Evolutionary conservation across 75 land plant genomes (phyloP), one percentile per base, ranked within the genome.

Genomic region (Selaginella tamariscina): DNA sequence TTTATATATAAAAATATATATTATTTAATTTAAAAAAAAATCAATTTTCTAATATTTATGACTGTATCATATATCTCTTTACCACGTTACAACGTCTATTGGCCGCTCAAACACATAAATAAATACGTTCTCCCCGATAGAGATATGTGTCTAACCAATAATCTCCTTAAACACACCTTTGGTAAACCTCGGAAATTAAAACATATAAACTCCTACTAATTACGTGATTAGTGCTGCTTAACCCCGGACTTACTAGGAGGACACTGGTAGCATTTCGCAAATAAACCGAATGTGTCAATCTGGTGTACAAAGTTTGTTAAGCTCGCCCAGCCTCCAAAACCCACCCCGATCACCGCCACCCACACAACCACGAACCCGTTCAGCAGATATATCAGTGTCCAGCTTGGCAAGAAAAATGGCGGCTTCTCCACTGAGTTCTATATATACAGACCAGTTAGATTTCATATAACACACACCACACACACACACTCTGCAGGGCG

Each of bases 241-340:
- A 15, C 11, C 49, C 49, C 49, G 5, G 49, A 5, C 49, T 39
- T 39, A 15, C 15, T 83, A 64, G 65, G 80, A 24, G 88, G 86
- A 69, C 97, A 92, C 56, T 92, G 97, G 70, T 89, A 92, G 74
- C 97, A 92, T 66, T 87, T 91, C 2, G 97, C 90, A 33, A 92
- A 92, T 28, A 92, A 79, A 0, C 97, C 97, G 56, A 92, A 92
- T 0, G 85, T 81, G 69, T 86, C 82, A 32, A 92, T 80, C 55
- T 92, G 97, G 27, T 59, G 74, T 29, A 89, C 75, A 71, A 92
- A 92, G 75, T 89, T 92, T 27, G 81, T 81, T 78, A 92, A 68
- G 71, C 97, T 91, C 18, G 97, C 97, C 97, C 97, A 91, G 23
- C 97, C 97, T 32, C 97, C 97, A 67, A 91, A 80, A 22, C 88